phyloP scores from a whole-genome alignment of 208 protist species.

The Crithidia fasciculata region DNA sequence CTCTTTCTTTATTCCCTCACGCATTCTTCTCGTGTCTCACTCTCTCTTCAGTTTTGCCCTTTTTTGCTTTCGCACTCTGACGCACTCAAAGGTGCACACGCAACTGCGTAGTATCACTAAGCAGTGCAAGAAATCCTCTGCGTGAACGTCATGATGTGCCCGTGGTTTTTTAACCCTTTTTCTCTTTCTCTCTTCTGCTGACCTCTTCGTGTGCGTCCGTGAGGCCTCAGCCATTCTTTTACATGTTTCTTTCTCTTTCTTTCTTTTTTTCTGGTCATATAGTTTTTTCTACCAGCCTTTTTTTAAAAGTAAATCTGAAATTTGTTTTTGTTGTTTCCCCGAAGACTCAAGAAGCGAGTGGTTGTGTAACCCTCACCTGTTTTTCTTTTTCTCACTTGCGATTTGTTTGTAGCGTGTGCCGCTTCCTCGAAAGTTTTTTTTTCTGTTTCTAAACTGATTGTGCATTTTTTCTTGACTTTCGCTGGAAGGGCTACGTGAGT shows the following conservation, averaged over 20 bases:
- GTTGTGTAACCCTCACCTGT: constrained; percentile 15
- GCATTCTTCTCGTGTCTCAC: not conserved
- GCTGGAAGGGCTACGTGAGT: not conserved
- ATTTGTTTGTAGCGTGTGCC: not conserved
- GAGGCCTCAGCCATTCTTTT: not conserved
- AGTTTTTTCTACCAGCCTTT: not conserved
- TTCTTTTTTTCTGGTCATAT: not conserved
- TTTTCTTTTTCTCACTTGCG: not conserved
- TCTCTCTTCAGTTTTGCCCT: not conserved
- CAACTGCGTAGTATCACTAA: no score
- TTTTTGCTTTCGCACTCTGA: not conserved
- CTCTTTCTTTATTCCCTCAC: not conserved
- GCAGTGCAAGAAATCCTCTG: no score
- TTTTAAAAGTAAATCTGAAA: not conserved
- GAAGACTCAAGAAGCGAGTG: constrained; percentile 1
- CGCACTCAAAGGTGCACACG: no score
- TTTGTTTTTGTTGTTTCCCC: not conserved
- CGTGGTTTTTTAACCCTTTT: constrained; percentile 1
- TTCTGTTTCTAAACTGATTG: not conserved
- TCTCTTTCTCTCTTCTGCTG: not conserved
- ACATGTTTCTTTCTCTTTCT: not conserved
- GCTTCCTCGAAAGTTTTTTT: constrained; percentile 2
- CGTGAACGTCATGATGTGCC: not conserved
- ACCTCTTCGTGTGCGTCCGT: not conserved
- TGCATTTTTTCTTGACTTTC: not conserved